Conservation (phyloP, 2,329 filamentous ascomycete genomes). For the Pseudogymnoascus destructans region DNA sequence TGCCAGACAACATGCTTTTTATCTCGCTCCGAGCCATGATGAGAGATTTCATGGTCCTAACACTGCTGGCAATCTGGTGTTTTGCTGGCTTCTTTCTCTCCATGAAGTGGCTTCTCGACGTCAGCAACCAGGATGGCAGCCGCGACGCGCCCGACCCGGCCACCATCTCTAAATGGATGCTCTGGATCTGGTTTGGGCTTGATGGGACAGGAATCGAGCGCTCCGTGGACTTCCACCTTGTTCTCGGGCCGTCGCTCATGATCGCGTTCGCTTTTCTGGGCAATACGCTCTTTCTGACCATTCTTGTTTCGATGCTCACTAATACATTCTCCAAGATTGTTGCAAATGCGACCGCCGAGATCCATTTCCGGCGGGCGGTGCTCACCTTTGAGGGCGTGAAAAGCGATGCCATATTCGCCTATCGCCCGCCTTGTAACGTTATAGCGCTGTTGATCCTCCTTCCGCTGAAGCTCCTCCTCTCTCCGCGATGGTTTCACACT, state of each 20-base stretch:
- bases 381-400: constrained; percentile 78
- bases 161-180: constrained; percentile 80
- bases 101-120: constrained; percentile 52
- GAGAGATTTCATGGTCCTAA: constrained; percentile 69
- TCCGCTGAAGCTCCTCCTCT: constrained; percentile 64
- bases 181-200: constrained; percentile 85
- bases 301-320: constrained; percentile 74
- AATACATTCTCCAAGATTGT: constrained; percentile 74
- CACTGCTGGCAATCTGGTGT: constrained; percentile 65
- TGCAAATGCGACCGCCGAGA: constrained; percentile 65
- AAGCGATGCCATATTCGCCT: constrained; percentile 69
- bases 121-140: constrained; percentile 26
- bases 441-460: constrained; percentile 60
- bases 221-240: constrained; percentile 58
- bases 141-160: constrained; percentile 47
- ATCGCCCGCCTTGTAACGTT: constrained; percentile 74
- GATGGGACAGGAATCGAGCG: constrained; percentile 45
- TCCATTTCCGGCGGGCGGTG: constrained; percentile 69
- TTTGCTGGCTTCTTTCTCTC: constrained; percentile 72
- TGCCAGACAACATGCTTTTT: constrained; percentile 76
- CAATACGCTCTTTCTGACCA: constrained; percentile 80
- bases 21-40: constrained; percentile 74
- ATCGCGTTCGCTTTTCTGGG: constrained; percentile 74
- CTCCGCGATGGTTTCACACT: constrained; percentile 81
- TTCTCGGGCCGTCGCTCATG: constrained; percentile 71